phyloP scores from a whole-genome alignment of 495 filamentous ascomycete species.

The Chaetomium fimeti region DNA sequence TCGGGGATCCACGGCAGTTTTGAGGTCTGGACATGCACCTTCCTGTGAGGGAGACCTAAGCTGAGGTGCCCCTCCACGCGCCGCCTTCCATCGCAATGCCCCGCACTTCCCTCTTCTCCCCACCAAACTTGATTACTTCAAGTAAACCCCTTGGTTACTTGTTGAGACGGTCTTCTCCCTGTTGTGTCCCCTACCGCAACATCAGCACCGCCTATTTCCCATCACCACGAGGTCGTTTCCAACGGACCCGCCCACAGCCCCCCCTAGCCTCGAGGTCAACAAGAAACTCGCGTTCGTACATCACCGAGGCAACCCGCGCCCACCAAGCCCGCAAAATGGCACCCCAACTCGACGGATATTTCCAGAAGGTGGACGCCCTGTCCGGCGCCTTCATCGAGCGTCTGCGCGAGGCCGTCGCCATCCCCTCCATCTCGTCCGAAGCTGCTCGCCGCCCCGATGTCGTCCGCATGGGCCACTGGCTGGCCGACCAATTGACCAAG shows the following conservation, averaged over 20 bases:
- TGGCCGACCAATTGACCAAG: slow-evolving; percentile 73
- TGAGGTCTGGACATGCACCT: too few relatives aligned
- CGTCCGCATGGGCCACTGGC: slow-evolving; percentile 92
- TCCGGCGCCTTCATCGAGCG: slow-evolving; percentile 86
- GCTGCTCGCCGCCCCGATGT: slow-evolving; percentile 85
- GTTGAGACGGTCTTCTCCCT: neutral
- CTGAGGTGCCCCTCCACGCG: slow-evolving; percentile 3
- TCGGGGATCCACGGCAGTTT: slow-evolving; percentile 4
- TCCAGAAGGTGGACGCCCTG: slow-evolving; percentile 83
- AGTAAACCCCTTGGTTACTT: slow-evolving; percentile 11
- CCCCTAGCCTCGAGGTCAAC: neutral
- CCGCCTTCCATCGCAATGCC: slow-evolving; percentile 17
- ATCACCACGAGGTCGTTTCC: neutral
- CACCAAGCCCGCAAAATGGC: slow-evolving; percentile 71
- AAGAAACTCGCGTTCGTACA: slow-evolving; percentile 38
- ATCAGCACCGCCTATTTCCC: slow-evolving; percentile 2
- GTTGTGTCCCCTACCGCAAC: neutral
- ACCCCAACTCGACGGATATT: slow-evolving; percentile 77
- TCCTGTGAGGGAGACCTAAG: too few relatives aligned
- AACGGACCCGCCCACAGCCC: neutral
- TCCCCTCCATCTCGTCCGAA: slow-evolving; percentile 91
- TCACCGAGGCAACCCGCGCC: slow-evolving; percentile 46
- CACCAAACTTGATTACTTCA: slow-evolving; percentile 12
- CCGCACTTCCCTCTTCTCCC: slow-evolving; percentile 20
- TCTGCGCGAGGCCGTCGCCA: slow-evolving; percentile 87